Base-by-base conservation (phyloP, 2,329 filamentous ascomycete genomes). In the Ascocoryne sarcoides region DNA sequence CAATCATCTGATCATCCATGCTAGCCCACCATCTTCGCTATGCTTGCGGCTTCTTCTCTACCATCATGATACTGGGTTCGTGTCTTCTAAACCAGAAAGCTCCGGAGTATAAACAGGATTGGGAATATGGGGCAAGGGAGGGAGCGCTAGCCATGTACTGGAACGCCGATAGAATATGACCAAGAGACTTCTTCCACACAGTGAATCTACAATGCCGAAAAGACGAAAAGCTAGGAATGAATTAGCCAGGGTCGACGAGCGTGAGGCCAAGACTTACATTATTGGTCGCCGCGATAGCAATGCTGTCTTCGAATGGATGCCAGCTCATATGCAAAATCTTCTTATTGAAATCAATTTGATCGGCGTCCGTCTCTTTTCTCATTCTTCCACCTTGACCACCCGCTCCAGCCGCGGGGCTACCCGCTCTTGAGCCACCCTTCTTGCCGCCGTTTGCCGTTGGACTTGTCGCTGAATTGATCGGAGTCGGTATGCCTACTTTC, bases 241-340 rank as follows among this genome's bases (percentile, higher is more conserved):
- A 44, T 54, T 40, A 57, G 47, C 29, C 32, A 38, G 23, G 17
- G 8, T 3, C 18, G 14, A 23, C 17, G 2, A 12, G 2, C 8
- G 7, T 10, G 15, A 17, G 12, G 2, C 10, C 12, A 31, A 8
- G 7, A 72, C 90, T 83, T 69, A 96, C 92, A 67, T 98, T 98
- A 73, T 98, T 98, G 50, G 92, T 98, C 46, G 92, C 92, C 54
- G 92, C 92, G 70, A 98, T 98, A 43, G 92, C 92, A 67, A 98
- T 98, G 69, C 90, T 96, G 68, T 98, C 90, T 67, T 98, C 92
- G 58, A 93, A 95, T 36, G 92, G 92, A 79, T 98, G 92, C 92
- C 92, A 98, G 68, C 90, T 96, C 92, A 98, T 98, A 65, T 98
- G 92, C 61, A 98, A 64, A 57, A 98, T 98, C 77, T 98, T 98